A percentile compares a stretch with the other conserved stretches of the same genome.
Evolutionary conservation across 352 stramenopile genomes (phyloP).

Genomic region (Globisporangium spiculum): DNA sequence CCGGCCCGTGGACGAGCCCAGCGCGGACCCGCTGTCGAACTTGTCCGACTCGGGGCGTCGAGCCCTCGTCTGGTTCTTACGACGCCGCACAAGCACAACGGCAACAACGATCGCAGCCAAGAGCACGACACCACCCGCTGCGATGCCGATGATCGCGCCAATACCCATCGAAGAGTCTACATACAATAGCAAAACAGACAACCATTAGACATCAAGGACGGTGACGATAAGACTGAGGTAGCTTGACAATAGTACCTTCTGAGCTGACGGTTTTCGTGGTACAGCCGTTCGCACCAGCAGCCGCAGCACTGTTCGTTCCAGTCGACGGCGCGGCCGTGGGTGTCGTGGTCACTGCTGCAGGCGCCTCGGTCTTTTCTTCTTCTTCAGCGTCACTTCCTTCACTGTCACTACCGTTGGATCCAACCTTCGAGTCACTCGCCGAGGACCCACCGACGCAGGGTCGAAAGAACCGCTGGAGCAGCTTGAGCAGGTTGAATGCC

Average conservation of each 20-base stretch:
- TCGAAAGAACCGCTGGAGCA: neutral
- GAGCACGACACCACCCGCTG: neutral
- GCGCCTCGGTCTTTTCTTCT: neutral
- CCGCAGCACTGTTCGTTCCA: neutral
- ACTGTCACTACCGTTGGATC: neutral
- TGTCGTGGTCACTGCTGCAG: neutral
- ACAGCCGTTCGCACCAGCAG: neutral
- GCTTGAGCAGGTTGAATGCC: neutral
- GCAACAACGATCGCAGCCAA: neutral
- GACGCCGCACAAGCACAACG: neutral
- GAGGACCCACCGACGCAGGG: neutral
- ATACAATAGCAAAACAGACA: neutral
- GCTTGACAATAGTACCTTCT: neutral
- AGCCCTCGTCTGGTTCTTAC: neutral
- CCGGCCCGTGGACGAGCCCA: neutral
- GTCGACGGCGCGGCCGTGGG: neutral
- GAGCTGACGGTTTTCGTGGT: neutral
- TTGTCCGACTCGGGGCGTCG: neutral
- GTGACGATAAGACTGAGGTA: too few species aligned
- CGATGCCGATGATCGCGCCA: neutral
- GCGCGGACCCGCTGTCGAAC: neutral
- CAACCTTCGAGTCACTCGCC: neutral
- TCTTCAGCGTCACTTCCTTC: neutral
- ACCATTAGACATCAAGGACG: neutral
- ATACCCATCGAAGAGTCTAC: neutral